These are phyloP conservation scores for Suillus occidentalis DNA, from an alignment of 768 basidiomycete species.

Conservation along the genomic window DNA sequence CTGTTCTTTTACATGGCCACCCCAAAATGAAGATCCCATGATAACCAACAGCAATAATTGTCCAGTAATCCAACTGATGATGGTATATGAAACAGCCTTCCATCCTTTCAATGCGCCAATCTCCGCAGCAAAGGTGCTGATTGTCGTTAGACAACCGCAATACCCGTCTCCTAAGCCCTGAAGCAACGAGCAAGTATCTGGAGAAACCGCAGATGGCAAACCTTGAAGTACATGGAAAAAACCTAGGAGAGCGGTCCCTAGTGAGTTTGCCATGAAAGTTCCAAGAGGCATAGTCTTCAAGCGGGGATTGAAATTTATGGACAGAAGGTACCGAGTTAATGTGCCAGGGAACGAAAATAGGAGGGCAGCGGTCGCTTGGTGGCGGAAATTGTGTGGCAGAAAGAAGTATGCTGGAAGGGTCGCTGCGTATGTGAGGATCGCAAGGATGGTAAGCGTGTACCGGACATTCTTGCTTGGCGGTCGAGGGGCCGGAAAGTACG, in stretches of 20 bases:
- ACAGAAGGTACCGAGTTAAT: slow-evolving; percentile 78
- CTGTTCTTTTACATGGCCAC: slow-evolving; percentile 44
- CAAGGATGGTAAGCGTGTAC: slow-evolving; percentile 50
- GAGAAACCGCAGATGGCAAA: slow-evolving; percentile 37
- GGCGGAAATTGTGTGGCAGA: slow-evolving; percentile 66
- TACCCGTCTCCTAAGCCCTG: slow-evolving; percentile 89
- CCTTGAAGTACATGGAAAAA: slow-evolving; percentile 72
- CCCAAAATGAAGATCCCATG: slow-evolving; percentile 65
- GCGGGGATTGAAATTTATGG: slow-evolving; percentile 67
- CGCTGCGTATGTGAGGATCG: slow-evolving; percentile 70
- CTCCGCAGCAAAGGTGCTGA: slow-evolving; percentile 92
- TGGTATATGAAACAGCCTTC: slow-evolving; percentile 67
- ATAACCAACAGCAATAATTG: slow-evolving; percentile 73
- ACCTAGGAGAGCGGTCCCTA: slow-evolving; percentile 84
- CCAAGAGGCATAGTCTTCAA: slow-evolving; percentile 69
- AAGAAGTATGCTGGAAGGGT: slow-evolving; percentile 79
- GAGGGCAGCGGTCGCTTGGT: slow-evolving; percentile 81
- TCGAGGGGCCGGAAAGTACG: slow-evolving; percentile 41
- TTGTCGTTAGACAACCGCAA: slow-evolving; percentile 92
- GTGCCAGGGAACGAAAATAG: slow-evolving; percentile 90
- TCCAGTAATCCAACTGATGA: slow-evolving; percentile 65
- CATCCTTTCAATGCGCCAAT: slow-evolving; percentile 53
- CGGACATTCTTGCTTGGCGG: slow-evolving; percentile 48
- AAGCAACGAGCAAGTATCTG: slow-evolving; percentile 65
- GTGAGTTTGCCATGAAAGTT: slow-evolving; percentile 71